phyloP scores from a whole-genome alignment of 2,329 filamentous ascomycete species.

The Exophiala xenobiotica region DNA sequence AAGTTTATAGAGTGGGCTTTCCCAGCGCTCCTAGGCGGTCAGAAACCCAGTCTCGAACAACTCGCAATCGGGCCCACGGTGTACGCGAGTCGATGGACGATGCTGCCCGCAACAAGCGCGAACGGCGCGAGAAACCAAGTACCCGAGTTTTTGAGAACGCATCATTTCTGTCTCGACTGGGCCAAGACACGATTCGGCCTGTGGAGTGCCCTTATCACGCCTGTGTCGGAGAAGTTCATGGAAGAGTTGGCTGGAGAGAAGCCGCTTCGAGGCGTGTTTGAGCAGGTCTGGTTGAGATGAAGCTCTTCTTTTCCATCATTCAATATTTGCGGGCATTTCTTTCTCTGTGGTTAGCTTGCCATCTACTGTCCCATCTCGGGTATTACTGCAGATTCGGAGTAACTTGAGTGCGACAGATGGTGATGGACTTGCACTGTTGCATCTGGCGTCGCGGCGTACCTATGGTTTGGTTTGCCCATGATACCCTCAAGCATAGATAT shows the following conservation, averaged over 20 bases:
- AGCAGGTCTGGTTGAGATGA: conserved; percentile 32
- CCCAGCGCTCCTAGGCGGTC: conserved; percentile 18
- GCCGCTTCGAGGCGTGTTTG: conserved; percentile 29
- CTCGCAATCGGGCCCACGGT: conserved; percentile 31
- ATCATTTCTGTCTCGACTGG: conserved; percentile 31
- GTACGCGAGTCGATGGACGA: conserved; percentile 29
- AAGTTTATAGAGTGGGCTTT: conserved; percentile 33
- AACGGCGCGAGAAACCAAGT: conserved; percentile 3
- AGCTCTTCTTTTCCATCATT: neutral
- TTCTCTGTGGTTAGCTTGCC: neutral
- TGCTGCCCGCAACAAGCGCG: conserved; percentile 1
- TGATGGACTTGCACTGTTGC: too few species aligned
- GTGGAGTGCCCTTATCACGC: conserved; percentile 29
- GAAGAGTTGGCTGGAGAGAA: conserved; percentile 27
- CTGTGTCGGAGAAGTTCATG: conserved; percentile 29
- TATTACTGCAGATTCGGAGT: too few species aligned
- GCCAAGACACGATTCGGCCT: conserved; percentile 30
- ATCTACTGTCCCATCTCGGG: neutral
- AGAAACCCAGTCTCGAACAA: conserved; percentile 23
- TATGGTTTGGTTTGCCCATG: too few species aligned
- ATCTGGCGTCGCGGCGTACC: too few species aligned
- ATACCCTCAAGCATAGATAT: too few species aligned
- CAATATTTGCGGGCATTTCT: neutral
- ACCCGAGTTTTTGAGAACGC: conserved; percentile 30
- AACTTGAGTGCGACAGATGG: too few species aligned